A percentile compares a stretch with the other conserved stretches of the same genome.
phyloP scores from a whole-genome alignment of 768 basidiomycete species.

The Leccinellum luteum region DNA sequence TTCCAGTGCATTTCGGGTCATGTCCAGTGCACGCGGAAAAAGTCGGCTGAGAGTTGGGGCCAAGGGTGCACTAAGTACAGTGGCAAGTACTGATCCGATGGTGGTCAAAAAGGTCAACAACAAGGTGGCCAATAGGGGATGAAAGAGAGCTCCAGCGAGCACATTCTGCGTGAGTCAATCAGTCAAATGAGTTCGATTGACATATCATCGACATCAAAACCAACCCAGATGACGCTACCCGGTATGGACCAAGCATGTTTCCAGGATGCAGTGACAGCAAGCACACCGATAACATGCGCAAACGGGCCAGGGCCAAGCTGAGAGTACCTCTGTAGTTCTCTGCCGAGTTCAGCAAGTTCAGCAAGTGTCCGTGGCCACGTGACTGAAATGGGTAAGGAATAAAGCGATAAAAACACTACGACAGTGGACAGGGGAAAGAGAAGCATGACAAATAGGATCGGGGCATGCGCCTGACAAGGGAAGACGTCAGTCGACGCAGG shows the following conservation, averaged over 20 bases:
- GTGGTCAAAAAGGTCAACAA: slow-evolving; percentile 84
- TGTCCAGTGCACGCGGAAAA: slow-evolving; percentile 80
- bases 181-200: slow-evolving; percentile 12
- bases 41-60: slow-evolving; percentile 78
- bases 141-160: slow-evolving; percentile 82
- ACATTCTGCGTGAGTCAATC: slow-evolving; percentile 63
- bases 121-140: slow-evolving; percentile 76
- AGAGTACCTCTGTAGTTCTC: slow-evolving; percentile 75
- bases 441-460: slow-evolving; percentile 67
- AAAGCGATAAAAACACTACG: slow-evolving; percentile 43
- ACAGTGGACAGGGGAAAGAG: slow-evolving; percentile 68
- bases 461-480: slow-evolving; percentile 46
- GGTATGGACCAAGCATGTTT: slow-evolving; percentile 98
- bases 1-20: slow-evolving; percentile 80
- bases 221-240: slow-evolving; percentile 87
- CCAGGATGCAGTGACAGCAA: slow-evolving; percentile 85
- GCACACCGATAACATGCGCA: slow-evolving; percentile 77
- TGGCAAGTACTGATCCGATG: slow-evolving; percentile 79
- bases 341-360: slow-evolving; percentile 72
- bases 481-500: slow-evolving; percentile 9
- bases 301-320: slow-evolving; percentile 63
- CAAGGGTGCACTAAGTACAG: slow-evolving; percentile 76
- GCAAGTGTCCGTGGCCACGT: slow-evolving; percentile 74
- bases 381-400: slow-evolving; percentile 66
- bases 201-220: slow-evolving; percentile 24